phyloP scores from a whole-genome alignment of 2,329 filamentous ascomycete genomes.

The Colletotrichum musae region DNA sequence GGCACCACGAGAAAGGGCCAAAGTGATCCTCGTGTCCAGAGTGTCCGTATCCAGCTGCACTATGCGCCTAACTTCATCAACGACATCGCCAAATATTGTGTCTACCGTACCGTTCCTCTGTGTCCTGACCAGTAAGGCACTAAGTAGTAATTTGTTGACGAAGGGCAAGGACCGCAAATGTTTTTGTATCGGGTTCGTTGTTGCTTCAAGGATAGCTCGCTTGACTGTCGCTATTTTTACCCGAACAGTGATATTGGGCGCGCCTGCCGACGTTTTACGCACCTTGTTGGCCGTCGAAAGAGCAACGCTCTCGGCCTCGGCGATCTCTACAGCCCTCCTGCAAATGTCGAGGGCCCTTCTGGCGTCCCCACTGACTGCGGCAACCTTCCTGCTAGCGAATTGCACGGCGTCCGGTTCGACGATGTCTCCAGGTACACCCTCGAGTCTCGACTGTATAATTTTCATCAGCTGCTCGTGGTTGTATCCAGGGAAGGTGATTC shows the following conservation, averaged over 20 bases:
- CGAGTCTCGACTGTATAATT: slow-evolving; percentile 94
- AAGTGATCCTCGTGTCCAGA: neutral
- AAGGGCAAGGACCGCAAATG: slow-evolving; percentile 87
- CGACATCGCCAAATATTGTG: slow-evolving; percentile 88
- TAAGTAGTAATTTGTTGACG: slow-evolving; percentile 86
- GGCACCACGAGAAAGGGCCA: slow-evolving; percentile 5
- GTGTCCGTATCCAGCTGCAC: slow-evolving; percentile 53
- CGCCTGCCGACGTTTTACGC: slow-evolving; percentile 47
- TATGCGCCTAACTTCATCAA: slow-evolving; percentile 86
- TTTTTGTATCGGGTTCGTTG: slow-evolving; percentile 91
- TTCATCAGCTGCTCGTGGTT: slow-evolving; percentile 97
- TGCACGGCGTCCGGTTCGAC: slow-evolving; percentile 95
- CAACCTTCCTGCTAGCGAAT: slow-evolving; percentile 96
- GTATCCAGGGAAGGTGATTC: slow-evolving; percentile 97
- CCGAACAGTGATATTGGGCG: slow-evolving; percentile 58
- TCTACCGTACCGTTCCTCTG: slow-evolving; percentile 89
- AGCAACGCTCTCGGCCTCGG: slow-evolving; percentile 76
- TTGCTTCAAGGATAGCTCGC: slow-evolving; percentile 94
- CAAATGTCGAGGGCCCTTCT: slow-evolving; percentile 95
- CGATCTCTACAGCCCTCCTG: slow-evolving; percentile 92
- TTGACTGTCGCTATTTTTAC: slow-evolving; percentile 96
- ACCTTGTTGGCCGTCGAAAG: slow-evolving; percentile 75
- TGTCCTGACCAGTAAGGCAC: slow-evolving; percentile 83
- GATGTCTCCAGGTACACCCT: slow-evolving; percentile 88
- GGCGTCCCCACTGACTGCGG: slow-evolving; percentile 95